A percentile compares a stretch with the other conserved stretches of the same genome.
phyloP scores from a whole-genome alignment of 495 filamentous ascomycete species.

The Aspergillus asperescens region DNA sequence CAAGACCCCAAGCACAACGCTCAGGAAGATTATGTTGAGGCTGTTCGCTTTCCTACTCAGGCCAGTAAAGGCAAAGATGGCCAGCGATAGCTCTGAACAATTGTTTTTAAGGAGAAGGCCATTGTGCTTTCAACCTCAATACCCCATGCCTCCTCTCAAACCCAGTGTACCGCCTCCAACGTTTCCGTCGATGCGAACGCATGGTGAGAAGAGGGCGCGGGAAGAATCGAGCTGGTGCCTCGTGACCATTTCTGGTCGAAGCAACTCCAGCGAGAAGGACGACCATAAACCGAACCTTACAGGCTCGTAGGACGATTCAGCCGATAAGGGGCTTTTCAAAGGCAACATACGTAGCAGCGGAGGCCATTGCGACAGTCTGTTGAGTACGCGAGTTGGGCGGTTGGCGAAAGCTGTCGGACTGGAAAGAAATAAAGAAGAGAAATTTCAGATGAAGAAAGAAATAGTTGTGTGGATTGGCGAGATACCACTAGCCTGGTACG shows the following conservation, averaged over 20 bases:
- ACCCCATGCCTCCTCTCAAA: constrained; percentile 59
- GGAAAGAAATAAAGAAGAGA: constrained; percentile 29
- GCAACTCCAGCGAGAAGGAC: constrained; percentile 70
- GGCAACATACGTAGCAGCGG: constrained; percentile 59
- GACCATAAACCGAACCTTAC: constrained; percentile 61
- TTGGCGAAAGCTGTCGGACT: constrained; percentile 38
- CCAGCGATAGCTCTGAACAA: constrained; percentile 55
- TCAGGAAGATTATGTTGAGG: constrained; percentile 52
- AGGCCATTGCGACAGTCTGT: constrained; percentile 45
- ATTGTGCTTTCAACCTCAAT: constrained; percentile 65
- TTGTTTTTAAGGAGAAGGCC: constrained; percentile 77
- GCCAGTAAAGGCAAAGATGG: constrained; percentile 11
- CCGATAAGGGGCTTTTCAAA: constrained; percentile 34
- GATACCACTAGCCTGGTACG: constrained; percentile 15
- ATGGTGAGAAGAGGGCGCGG: constrained; percentile 41
- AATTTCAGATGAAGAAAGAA: constrained; percentile 21
- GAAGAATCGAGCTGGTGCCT: constrained; percentile 80
- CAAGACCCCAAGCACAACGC: constrained; percentile 69
- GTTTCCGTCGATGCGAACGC: constrained; percentile 25
- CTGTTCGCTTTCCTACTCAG: constrained; percentile 30
- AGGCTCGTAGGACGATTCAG: constrained; percentile 43
- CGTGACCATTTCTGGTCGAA: constrained; percentile 39
- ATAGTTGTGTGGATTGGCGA: constrained; percentile 34
- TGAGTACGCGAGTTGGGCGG: constrained; percentile 39
- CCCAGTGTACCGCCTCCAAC: constrained; percentile 41